These are phyloP conservation scores for Yamadazyma atlantica DNA, from an alignment of 1,139 yeast genomes.

Conservation along the genomic window DNA sequence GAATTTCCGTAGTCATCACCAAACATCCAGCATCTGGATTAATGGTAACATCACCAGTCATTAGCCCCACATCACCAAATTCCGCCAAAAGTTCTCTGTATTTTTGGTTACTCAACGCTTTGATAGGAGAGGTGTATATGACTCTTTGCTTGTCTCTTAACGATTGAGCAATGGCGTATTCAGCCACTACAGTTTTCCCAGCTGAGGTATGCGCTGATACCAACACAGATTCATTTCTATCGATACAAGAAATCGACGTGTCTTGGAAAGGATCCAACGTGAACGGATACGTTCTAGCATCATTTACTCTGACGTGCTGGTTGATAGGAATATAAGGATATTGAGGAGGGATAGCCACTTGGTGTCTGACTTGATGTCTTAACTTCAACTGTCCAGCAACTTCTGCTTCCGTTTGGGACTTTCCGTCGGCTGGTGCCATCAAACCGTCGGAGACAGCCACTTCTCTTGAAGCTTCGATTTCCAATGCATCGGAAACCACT, in stretches of 20 bases:
- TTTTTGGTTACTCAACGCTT: conserved; percentile 94
- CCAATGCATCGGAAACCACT: conserved; percentile 84
- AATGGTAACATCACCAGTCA: conserved; percentile 98
- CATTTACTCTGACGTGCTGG: conserved; percentile 68
- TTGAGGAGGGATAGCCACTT: conserved; percentile 92
- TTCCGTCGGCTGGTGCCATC: conserved; percentile 31
- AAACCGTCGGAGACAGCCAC: conserved; percentile 80
- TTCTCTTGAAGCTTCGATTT: conserved; percentile 87
- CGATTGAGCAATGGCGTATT: conserved; percentile 96
- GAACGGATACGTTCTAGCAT: conserved; percentile 90
- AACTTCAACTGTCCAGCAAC: conserved; percentile 60
- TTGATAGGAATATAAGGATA: conserved; percentile 87
- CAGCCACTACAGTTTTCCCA: conserved; percentile 99
- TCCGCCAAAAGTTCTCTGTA: conserved; percentile 90
- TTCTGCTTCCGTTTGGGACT: conserved; percentile 27
- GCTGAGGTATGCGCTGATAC: conserved; percentile 99
- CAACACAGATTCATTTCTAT: conserved; percentile 90
- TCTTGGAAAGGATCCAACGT: conserved; percentile 94
- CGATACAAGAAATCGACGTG: conserved; percentile 91
- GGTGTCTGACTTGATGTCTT: conserved; percentile 94
- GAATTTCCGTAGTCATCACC: conserved; percentile 97
- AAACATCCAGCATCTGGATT: conserved; percentile 96
- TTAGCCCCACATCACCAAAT: conserved; percentile 93
- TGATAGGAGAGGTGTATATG: conserved; percentile 95
- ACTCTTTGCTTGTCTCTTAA: conserved; percentile 88